phyloP scores from a whole-genome alignment of 208 protist genomes.

The Acanthamoeba lenticulata region DNA sequence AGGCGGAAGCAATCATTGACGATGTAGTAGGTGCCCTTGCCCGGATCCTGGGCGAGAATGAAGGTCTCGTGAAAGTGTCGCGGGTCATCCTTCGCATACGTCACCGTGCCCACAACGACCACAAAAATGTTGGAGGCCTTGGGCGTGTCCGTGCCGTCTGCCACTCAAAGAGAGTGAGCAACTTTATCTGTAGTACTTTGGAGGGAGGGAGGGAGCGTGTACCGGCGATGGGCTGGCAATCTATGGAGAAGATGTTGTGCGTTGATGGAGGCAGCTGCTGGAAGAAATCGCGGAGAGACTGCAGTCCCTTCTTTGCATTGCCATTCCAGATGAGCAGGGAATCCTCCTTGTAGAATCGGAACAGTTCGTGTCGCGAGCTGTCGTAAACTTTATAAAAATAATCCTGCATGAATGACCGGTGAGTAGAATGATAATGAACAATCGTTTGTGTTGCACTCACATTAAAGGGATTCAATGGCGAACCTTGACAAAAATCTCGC shows the following conservation, averaged over 20 bases:
- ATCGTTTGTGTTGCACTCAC: not conserved
- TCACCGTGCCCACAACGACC: constrained; percentile 13
- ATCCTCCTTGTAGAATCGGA: constrained; percentile 41
- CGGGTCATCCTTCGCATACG: constrained; percentile 46
- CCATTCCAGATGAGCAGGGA: constrained; percentile 58
- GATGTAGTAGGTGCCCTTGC: constrained; percentile 61
- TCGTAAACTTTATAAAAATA: constrained; percentile 50
- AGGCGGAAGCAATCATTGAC: constrained; percentile 62
- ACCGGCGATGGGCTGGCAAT: constrained; percentile 48
- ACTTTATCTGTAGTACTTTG: not conserved
- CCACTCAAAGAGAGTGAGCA: not conserved
- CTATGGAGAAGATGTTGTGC: constrained; percentile 48
- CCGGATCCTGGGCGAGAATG: constrained; percentile 24
- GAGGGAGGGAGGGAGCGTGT: not conserved
- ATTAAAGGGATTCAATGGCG: not conserved
- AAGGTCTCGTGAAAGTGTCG: constrained; percentile 57
- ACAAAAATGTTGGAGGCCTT: constrained; percentile 44
- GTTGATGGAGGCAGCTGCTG: constrained; percentile 34
- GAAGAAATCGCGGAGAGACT: constrained; percentile 45
- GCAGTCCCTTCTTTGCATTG: constrained; percentile 28
- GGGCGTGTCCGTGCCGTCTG: constrained; percentile 20
- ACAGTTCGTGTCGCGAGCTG: constrained; percentile 26
- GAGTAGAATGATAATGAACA: not conserved
- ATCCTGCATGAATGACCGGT: too few species aligned
- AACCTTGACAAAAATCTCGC: constrained; percentile 24